Evolutionary conservation across 768 basidiomycete species (phyloP).

Genomic region (Plicaturopsis crispa): DNA sequence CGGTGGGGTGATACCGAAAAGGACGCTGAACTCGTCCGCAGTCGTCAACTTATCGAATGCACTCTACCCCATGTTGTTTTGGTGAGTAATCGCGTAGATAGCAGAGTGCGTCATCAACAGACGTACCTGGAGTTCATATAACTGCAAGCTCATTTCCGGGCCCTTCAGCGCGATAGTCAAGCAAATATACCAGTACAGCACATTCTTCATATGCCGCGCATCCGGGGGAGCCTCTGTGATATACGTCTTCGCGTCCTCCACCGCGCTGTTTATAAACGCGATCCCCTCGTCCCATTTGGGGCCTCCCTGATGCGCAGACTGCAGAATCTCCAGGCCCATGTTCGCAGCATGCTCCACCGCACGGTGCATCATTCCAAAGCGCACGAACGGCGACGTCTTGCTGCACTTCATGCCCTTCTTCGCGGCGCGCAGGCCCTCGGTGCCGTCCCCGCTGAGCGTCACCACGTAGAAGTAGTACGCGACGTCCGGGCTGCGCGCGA

Average conservation of each 20-base stretch:
- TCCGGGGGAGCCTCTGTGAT: constrained; percentile 53
- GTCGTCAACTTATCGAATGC: constrained; percentile 27
- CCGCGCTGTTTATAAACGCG: constrained; percentile 51
- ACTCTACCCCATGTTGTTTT: not conserved
- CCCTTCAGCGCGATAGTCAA: constrained; percentile 46
- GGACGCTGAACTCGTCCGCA: constrained; percentile 43
- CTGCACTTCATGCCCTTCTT: constrained; percentile 62
- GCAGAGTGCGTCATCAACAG: not conserved
- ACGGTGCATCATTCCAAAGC: constrained; percentile 50
- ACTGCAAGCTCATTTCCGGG: constrained; percentile 36
- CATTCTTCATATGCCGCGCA: constrained; percentile 49
- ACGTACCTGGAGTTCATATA: constrained; percentile 43
- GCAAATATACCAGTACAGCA: constrained; percentile 52
- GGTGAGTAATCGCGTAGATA: not conserved
- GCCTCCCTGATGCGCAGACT: constrained; percentile 32
- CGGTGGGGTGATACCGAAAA: constrained; percentile 38
- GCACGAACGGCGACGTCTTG: constrained; percentile 45
- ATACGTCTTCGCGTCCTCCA: constrained; percentile 53
- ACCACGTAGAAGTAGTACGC: constrained; percentile 63
- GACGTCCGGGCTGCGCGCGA: constrained; percentile 48
- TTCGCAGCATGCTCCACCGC: constrained; percentile 54
- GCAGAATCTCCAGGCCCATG: constrained; percentile 42
- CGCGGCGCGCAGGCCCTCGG: constrained; percentile 48
- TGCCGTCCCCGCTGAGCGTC: constrained; percentile 38
- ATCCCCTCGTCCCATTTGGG: constrained; percentile 51